Percentiles rank a stretch among this genome's conserved stretches.
Conservation (phyloP, 202 grass and related monocot species). For the Sporobolus alterniflorus region DNA sequence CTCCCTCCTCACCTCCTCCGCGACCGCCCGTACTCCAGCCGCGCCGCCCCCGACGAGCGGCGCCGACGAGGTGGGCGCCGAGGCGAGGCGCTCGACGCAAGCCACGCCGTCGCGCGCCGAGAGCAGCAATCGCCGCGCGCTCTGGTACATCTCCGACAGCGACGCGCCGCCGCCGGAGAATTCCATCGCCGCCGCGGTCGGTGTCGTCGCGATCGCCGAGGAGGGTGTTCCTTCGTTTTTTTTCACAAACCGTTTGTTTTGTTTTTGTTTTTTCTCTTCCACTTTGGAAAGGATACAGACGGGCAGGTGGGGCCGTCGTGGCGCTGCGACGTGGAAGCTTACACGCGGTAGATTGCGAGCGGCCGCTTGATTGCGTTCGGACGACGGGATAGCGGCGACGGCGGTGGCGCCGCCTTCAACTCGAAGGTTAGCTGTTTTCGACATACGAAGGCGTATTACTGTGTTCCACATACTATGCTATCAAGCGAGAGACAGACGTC, state of each 20-base stretch:
- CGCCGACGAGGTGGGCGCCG: constrained; percentile 56
- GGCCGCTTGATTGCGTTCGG: background rate
- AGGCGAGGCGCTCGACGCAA: constrained; percentile 74
- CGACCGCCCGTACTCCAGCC: constrained; percentile 44
- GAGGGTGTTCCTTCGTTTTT: background rate
- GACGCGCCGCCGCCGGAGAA: constrained; percentile 60
- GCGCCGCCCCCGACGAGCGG: constrained; percentile 43
- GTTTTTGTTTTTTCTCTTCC: background rate
- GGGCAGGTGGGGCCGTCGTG: background rate
- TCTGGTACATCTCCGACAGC: constrained; percentile 96
- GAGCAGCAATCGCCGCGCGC: constrained; percentile 69
- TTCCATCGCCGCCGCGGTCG: constrained; percentile 39
- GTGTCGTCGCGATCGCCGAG: constrained; percentile 20
- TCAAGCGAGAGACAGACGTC: no score
- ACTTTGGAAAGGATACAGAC: background rate
- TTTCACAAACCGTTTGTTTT: background rate
- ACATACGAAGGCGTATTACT: background rate
- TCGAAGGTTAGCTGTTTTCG: background rate
- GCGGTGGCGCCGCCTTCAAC: background rate
- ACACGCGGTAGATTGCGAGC: background rate
- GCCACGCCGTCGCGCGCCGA: constrained; percentile 68
- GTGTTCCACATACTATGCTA: no score
- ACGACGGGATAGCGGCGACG: background rate
- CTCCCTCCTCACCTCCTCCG: constrained; percentile 58
- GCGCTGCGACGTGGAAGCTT: background rate